phyloP scores from a whole-genome alignment of 805 yeast species.

The Candida odintsovae region DNA sequence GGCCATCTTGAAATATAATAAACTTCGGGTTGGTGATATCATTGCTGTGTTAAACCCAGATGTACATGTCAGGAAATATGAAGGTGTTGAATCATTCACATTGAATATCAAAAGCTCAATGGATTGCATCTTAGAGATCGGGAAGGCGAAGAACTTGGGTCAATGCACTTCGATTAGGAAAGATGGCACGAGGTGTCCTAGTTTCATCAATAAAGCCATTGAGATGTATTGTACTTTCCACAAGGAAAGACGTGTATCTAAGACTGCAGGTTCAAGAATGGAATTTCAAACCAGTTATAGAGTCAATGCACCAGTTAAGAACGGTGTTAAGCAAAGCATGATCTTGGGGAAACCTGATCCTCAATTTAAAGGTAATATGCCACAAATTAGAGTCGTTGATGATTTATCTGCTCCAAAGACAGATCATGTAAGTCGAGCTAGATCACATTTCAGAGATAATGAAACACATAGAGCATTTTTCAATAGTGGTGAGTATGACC shows the following conservation, averaged over 20 bases:
- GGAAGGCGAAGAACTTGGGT: constrained; percentile 61
- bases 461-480: constrained; percentile 45
- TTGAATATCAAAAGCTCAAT: constrained; percentile 46
- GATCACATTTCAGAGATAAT: constrained; percentile 32
- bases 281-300: constrained; percentile 65
- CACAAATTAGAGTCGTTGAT: constrained; percentile 21
- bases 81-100: constrained; percentile 36
- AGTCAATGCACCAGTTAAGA: constrained; percentile 47
- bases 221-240: constrained; percentile 69
- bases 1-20: constrained; percentile 69
- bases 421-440: constrained; percentile 19
- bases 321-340: constrained; percentile 38
- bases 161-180: constrained; percentile 46
- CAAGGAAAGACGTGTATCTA: constrained; percentile 48
- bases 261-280: constrained; percentile 56
- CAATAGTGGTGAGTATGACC: constrained; percentile 32
- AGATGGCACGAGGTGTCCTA: constrained; percentile 48
- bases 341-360: constrained; percentile 30
- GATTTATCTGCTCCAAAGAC: constrained; percentile 21
- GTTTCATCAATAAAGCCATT: constrained; percentile 51
- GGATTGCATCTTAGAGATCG: constrained; percentile 65
- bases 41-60: constrained; percentile 72
- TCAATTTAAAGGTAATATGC: constrained; percentile 22
- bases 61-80: constrained; percentile 32
- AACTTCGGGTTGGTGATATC: constrained; percentile 66